These are phyloP conservation scores for Pythium myriotylum DNA, from an alignment of 352 stramenopile genomes.

Conservation along the genomic window DNA sequence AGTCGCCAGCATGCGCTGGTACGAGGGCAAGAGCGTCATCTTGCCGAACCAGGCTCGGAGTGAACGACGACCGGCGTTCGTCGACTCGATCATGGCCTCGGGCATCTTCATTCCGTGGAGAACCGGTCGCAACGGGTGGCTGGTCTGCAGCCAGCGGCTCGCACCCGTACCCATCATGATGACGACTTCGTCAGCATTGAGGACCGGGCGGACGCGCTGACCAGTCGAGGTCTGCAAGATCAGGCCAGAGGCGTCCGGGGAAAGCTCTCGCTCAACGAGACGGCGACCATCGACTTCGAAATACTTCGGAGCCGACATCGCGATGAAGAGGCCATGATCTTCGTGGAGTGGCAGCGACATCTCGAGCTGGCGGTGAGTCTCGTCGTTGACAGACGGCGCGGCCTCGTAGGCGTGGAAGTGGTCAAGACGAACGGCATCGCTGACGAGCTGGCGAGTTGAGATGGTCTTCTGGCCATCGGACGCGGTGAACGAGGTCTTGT, in stretches of 20 bases:
- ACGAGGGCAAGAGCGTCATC: conserved; percentile 51
- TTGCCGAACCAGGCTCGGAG: conserved; percentile 60
- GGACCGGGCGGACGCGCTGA: conserved; percentile 36
- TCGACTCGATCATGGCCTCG: conserved; percentile 19
- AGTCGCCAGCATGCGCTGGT: conserved; percentile 40
- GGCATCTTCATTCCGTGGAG: conserved; percentile 66
- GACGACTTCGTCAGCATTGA: conserved; percentile 31
- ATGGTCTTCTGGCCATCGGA: conserved; percentile 30
- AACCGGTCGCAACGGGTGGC: conserved; percentile 44
- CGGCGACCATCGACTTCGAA: too few relatives aligned
- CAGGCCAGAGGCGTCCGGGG: conserved; percentile 21
- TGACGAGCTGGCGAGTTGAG: not conserved
- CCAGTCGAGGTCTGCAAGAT: not conserved
- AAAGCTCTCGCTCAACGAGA: conserved; percentile 18
- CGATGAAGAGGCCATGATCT: too few relatives aligned
- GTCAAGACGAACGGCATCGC: too few relatives aligned
- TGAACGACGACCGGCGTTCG: conserved; percentile 20
- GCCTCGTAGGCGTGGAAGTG: too few relatives aligned
- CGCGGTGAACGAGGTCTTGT: conserved; percentile 35
- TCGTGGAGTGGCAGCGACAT: too few relatives aligned
- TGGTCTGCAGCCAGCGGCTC: conserved; percentile 28
- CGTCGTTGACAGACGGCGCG: too few relatives aligned
- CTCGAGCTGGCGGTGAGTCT: too few relatives aligned
- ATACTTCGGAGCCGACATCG: too few relatives aligned
- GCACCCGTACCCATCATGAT: conserved; percentile 14